phyloP scores from a whole-genome alignment of 2,329 filamentous ascomycete genomes.

The Paraphoma chrysanthemicola region DNA sequence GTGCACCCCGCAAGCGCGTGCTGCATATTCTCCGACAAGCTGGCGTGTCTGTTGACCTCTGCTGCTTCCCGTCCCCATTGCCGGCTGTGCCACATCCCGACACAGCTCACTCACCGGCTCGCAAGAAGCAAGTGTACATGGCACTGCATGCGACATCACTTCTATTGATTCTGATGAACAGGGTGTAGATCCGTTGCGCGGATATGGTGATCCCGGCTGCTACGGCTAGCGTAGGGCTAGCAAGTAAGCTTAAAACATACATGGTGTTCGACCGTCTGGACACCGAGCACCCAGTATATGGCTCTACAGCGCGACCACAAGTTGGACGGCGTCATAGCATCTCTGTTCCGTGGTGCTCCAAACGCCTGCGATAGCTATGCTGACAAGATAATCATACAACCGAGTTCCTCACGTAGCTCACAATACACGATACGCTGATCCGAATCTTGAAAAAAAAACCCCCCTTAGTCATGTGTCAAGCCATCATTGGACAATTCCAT shows the following conservation, averaged over 20 bases:
- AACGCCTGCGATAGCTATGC: not conserved
- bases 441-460: too few species aligned
- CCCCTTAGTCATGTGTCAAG: too few species aligned
- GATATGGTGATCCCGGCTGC: not conserved
- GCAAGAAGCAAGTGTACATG: not conserved
- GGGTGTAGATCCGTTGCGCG: slow-evolving; percentile 1
- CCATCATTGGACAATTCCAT: too few species aligned
- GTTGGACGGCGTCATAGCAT: not conserved
- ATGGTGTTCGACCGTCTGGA: not conserved
- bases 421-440: too few species aligned
- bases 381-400: slow-evolving; percentile 2
- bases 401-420: not conserved
- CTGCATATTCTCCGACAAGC: slow-evolving; percentile 17
- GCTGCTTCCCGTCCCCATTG: not conserved
- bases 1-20: slow-evolving; percentile 3
- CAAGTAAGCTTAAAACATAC: slow-evolving; percentile 1
- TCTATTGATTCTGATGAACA: not conserved
- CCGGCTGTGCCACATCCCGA: not conserved
- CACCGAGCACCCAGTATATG: too few species aligned
- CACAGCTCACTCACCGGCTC: not conserved
- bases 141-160: not conserved
- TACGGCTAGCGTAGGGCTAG: slow-evolving; percentile 4
- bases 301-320: not conserved
- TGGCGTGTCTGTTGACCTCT: slow-evolving; percentile 1
- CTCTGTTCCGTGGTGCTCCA: not conserved